phyloP scores from a whole-genome alignment of 1,139 yeast genomes.

The Yamadazyma atmosphaerica region DNA sequence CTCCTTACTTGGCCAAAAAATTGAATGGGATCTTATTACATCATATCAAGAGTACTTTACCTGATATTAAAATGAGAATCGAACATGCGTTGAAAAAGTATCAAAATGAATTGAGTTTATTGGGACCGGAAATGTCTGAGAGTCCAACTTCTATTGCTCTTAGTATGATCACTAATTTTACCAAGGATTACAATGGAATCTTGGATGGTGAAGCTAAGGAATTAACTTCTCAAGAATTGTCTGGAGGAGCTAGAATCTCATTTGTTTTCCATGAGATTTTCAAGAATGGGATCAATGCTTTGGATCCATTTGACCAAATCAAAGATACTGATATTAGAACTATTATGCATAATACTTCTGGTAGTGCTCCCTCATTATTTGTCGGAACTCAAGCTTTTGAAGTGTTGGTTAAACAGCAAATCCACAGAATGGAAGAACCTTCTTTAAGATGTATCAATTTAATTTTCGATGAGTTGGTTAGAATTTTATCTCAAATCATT shows the following conservation, averaged over 20 bases:
- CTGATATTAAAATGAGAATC: conserved; percentile 90
- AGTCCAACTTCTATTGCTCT: conserved; percentile 88
- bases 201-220: conserved; percentile 94
- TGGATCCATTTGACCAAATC: conserved; percentile 97
- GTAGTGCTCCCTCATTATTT: conserved; percentile 95
- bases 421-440: conserved; percentile 93
- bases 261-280: conserved; percentile 97
- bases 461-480: conserved; percentile 90
- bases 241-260: conserved; percentile 97
- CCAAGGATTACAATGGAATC: conserved; percentile 89
- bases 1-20: conserved; percentile 93
- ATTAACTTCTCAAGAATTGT: conserved; percentile 77
- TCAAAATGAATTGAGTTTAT: conserved; percentile 69
- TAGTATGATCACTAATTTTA: conserved; percentile 86
- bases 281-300: conserved; percentile 86
- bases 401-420: conserved; percentile 93
- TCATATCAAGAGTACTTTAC: conserved; percentile 91
- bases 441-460: conserved; percentile 83
- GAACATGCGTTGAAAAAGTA: conserved; percentile 81
- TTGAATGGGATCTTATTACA: conserved; percentile 85
- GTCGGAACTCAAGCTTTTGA: conserved; percentile 98
- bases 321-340: conserved; percentile 97
- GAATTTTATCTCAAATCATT: conserved; percentile 84
- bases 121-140: conserved; percentile 87
- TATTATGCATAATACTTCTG: conserved; percentile 95